Evolutionary conservation across 345 rosid species (phyloP).

Genomic region (Hibiscus mutabilis): DNA sequence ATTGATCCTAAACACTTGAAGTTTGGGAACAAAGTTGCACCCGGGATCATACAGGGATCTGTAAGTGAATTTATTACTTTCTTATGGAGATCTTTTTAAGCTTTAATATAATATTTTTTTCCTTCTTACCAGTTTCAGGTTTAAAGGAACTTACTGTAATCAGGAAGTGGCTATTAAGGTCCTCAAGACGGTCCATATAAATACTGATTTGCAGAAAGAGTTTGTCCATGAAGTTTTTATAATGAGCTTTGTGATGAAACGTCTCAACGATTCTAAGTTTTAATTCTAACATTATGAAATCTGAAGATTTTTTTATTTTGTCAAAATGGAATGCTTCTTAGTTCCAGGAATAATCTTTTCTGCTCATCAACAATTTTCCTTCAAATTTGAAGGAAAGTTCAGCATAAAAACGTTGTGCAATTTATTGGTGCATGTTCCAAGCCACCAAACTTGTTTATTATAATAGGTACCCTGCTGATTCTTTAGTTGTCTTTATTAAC

Average conservation of each 20-base stretch:
- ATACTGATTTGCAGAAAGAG: too few relatives aligned
- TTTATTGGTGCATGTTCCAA: conserved; percentile 97
- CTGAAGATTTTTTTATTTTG: too few relatives aligned
- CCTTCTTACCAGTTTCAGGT: neutral
- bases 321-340: neutral
- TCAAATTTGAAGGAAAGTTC: conserved; percentile 66
- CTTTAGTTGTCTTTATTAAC: neutral
- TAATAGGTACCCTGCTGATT: conserved; percentile 51
- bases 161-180: too few relatives aligned
- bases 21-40: too few relatives aligned
- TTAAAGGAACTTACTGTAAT: too few relatives aligned
- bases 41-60: conserved; percentile 35
- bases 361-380: neutral
- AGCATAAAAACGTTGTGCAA: conserved; percentile 91
- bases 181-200: too few relatives aligned
- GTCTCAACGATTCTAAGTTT: too few relatives aligned
- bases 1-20: too few relatives aligned
- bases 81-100: neutral
- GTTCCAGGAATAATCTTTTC: neutral
- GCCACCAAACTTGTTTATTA: conserved; percentile 83
- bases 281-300: too few relatives aligned
- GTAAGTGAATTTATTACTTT: conserved; percentile 40
- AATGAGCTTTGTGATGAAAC: too few relatives aligned
- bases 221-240: too few relatives aligned
- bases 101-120: conserved; percentile 1